Evolutionary conservation across 306 rosid genomes (phyloP).

Genomic region (Gynostemma pentaphyllum): DNA sequence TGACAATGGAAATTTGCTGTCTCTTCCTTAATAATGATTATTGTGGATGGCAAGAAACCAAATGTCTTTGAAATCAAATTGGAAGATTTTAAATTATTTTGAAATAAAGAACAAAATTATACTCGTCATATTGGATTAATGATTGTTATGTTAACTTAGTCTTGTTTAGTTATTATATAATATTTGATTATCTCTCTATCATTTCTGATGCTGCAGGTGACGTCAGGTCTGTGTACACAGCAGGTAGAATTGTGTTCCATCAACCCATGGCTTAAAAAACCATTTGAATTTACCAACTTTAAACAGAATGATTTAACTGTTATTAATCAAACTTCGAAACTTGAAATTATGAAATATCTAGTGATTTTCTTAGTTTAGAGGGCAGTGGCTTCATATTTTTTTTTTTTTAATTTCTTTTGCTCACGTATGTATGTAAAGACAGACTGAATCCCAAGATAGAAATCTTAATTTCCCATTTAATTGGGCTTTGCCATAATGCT

Average conservation of each 20-base stretch:
- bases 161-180: neutral
- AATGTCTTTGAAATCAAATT: neutral
- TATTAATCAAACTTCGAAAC: neutral
- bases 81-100: neutral
- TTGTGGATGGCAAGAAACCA: neutral
- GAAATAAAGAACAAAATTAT: neutral
- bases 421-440: no score
- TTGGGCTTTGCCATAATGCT: no score
- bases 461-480: no score
- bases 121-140: no score
- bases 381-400: no score
- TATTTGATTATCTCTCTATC: neutral
- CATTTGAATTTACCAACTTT: neutral
- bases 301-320: neutral
- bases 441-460: no score
- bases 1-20: no score
- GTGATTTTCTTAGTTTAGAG: neutral
- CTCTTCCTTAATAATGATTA: no score
- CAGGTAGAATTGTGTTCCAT: constrained; percentile 25
- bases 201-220: constrained; percentile 28
- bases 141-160: neutral
- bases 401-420: no score
- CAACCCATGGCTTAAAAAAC: constrained; percentile 10
- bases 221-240: constrained; percentile 20
- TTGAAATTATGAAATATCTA: neutral